These are phyloP conservation scores for Fusarium anthophilum DNA, from an alignment of 2,329 filamentous ascomycete genomes.

Conservation along the genomic window DNA sequence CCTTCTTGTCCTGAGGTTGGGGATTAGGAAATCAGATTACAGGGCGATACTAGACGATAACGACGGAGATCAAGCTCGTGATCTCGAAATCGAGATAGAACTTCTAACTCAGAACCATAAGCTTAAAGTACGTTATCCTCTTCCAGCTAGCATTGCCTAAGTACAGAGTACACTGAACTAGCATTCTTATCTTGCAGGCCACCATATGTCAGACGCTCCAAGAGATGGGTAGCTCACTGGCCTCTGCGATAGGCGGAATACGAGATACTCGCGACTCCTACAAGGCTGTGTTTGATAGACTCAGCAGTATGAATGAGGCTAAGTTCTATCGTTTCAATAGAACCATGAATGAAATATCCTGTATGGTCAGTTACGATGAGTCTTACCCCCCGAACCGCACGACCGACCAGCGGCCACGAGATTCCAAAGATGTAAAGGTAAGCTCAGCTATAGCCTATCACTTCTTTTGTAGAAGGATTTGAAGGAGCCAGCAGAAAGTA, in stretches of 20 bases:
- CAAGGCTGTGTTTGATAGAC: neutral
- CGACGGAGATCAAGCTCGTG: neutral
- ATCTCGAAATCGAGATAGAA: neutral
- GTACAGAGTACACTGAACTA: no score
- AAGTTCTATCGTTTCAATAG: neutral
- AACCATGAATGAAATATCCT: no score
- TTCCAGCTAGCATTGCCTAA: no score
- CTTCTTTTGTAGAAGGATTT: neutral
- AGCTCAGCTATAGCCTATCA: neutral
- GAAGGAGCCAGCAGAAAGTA: neutral
- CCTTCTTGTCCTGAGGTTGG: neutral
- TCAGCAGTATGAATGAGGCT: neutral
- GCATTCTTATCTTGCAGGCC: neutral
- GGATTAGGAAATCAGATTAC: neutral
- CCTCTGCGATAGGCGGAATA: neutral
- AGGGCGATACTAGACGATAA: rapidly evolving
- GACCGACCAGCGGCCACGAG: neutral
- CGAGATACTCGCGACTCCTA: neutral
- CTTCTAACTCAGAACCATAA: neutral
- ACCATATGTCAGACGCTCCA: neutral
- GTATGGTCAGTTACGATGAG: neutral
- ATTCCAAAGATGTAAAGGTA: neutral
- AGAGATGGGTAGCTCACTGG: neutral
- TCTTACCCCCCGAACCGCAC: neutral
- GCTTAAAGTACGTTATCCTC: neutral